These are phyloP conservation scores for Fraxinus paxiana DNA, from an alignment of 305 asterid genomes.

Conservation along the genomic window DNA sequence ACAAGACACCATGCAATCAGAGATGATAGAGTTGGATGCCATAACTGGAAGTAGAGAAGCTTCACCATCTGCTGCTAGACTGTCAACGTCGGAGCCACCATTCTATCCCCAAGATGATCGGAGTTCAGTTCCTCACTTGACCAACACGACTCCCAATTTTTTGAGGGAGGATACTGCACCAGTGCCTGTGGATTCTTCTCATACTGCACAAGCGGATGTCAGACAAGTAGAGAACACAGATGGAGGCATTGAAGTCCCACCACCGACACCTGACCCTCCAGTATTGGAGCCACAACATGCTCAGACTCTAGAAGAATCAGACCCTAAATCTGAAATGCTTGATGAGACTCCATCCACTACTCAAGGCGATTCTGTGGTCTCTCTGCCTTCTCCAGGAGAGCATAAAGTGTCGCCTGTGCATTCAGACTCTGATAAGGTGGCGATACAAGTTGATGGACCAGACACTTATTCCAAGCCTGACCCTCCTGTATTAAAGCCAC, in stretches of 20 bases:
- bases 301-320: conserved; percentile 25
- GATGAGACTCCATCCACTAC: conserved; percentile 14
- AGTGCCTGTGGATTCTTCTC: conserved; percentile 3
- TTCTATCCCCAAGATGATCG: conserved; percentile 24
- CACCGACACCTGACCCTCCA: conserved; percentile 25
- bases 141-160: conserved; percentile 24
- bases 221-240: conserved; percentile 38
- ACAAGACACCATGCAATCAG: conserved; percentile 50
- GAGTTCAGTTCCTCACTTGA: conserved; percentile 17
- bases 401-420: conserved; percentile 19
- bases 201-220: conserved; percentile 17
- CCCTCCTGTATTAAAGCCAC: conserved; percentile 28
- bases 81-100: conserved; percentile 35
- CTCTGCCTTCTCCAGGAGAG: conserved; percentile 13
- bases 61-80: conserved; percentile 42
- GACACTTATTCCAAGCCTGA: conserved; percentile 17
- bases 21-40: conserved; percentile 61
- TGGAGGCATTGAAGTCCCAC: conserved; percentile 30
- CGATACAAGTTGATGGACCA: conserved; percentile 18
- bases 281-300: conserved; percentile 16
- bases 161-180: conserved; percentile 25
- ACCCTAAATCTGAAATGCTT: conserved; percentile 24
- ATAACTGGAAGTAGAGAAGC: conserved; percentile 64
- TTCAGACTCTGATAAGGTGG: conserved; percentile 21
- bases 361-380: conserved; percentile 17